Percentiles rank a stretch among this genome's conserved stretches.
phyloP scores from a whole-genome alignment of 495 filamentous ascomycete genomes.

The Aspergillus affinis region DNA sequence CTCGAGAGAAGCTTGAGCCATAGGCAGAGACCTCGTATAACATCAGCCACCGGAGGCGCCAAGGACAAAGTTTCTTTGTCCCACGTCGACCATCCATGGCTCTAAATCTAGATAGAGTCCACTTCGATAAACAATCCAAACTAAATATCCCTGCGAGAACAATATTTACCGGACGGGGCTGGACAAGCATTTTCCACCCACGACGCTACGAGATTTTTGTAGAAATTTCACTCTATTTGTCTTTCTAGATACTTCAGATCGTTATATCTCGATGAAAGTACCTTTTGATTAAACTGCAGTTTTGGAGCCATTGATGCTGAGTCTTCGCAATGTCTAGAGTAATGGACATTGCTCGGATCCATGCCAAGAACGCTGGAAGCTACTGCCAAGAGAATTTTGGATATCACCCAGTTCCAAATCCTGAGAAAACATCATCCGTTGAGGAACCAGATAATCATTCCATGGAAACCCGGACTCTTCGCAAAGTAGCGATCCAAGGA shows the following conservation, averaged over 20 bases:
- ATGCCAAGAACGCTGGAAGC: constrained; percentile 31
- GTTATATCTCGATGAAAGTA: no score
- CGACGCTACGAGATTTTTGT: no score
- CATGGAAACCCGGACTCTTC: constrained; percentile 6
- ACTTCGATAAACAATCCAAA: no score
- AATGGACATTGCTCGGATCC: constrained; percentile 44
- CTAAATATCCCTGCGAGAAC: no score
- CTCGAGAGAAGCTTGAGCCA: constrained; percentile 15
- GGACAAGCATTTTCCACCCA: no score
- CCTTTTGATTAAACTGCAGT: no score
- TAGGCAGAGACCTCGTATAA: not conserved
- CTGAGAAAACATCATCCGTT: not conserved
- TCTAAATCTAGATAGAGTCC: not conserved
- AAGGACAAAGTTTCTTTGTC: not conserved
- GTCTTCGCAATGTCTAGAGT: not conserved
- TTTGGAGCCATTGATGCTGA: not conserved
- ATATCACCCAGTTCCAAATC: constrained; percentile 21
- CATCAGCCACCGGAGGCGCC: not conserved
- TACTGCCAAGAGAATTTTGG: constrained; percentile 33
- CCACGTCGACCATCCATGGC: not conserved
- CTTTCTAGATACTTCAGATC: no score
- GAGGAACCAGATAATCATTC: not conserved
- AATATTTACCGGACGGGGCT: no score
- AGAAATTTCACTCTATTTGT: no score
- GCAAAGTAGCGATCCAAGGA: constrained; percentile 58